Percentiles rank a stretch among this genome's conserved stretches.
phyloP scores from a whole-genome alignment of 75 land plant genomes.

The Sequoia sempervirens region DNA sequence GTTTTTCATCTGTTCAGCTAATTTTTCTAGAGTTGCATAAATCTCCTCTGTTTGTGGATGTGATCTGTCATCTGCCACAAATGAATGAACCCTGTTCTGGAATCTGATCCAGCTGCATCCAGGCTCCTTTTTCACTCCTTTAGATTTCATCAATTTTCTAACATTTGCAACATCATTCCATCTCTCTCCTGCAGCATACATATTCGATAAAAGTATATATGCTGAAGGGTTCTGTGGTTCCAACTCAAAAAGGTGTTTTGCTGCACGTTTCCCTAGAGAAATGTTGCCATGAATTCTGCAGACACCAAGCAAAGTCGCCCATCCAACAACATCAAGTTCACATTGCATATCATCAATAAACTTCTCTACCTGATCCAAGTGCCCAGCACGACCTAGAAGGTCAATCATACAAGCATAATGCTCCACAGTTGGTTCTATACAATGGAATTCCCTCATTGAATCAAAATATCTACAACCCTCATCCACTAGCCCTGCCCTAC shows the following conservation, averaged over 20 bases:
- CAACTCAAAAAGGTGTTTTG: not conserved
- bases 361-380: not conserved
- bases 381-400: constrained; percentile 12
- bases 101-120: constrained; percentile 1
- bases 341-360: constrained; percentile 9
- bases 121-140: not conserved
- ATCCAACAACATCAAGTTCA: not conserved
- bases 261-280: not conserved
- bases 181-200: not conserved
- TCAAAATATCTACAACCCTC: not conserved
- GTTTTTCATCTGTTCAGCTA: not conserved
- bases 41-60: not conserved
- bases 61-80: not conserved
- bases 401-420: constrained; percentile 12
- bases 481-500: constrained; percentile 12
- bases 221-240: not conserved
- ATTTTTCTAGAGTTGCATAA: not conserved
- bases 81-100: not conserved
- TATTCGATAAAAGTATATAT: not conserved
- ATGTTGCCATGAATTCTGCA: constrained; percentile 13
- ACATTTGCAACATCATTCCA: not conserved
- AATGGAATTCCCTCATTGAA: not conserved
- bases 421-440: not conserved
- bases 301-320: constrained; percentile 8
- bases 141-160: not conserved